Conservation (phyloP, 148 eudicot species). For the Amaranthus palmeri region DNA sequence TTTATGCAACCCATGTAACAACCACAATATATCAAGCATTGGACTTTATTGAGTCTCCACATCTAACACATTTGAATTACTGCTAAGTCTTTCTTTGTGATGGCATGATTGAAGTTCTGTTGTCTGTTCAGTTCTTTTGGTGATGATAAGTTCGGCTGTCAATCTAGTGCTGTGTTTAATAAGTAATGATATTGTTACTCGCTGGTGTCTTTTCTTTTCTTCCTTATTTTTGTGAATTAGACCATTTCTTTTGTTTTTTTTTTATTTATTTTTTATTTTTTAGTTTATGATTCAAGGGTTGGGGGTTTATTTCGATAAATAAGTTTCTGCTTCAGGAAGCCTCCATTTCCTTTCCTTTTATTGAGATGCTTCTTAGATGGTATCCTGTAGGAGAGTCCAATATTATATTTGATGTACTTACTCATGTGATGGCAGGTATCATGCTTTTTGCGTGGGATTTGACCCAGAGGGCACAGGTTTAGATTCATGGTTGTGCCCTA, state of each 20-base stretch:
- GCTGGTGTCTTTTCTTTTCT: not conserved
- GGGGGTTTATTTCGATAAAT: not conserved
- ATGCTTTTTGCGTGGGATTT: constrained; percentile 94
- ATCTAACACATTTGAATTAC: not conserved
- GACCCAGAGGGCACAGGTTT: constrained; percentile 77
- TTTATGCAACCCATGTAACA: no score
- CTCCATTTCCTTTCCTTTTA: not conserved
- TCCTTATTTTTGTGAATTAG: not conserved
- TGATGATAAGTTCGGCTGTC: not conserved
- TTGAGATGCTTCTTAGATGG: not conserved
- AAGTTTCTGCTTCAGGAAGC: not conserved
- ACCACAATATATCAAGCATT: no score
- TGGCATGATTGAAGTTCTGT: not conserved
- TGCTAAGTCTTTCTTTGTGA: not conserved
- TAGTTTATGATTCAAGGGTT: no score
- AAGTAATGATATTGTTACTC: not conserved
- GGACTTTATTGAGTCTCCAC: no score
- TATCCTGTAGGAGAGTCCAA: not conserved
- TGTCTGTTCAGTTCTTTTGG: not conserved
- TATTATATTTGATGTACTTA: constrained; percentile 21
- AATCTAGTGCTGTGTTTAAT: not conserved
- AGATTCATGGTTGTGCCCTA: constrained; percentile 87
- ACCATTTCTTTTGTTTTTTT: not conserved
- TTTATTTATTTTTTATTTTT: not conserved
- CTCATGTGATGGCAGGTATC: constrained; percentile 63